Conservation (phyloP, 345 rosid species). For the Dovyalis caffra region DNA sequence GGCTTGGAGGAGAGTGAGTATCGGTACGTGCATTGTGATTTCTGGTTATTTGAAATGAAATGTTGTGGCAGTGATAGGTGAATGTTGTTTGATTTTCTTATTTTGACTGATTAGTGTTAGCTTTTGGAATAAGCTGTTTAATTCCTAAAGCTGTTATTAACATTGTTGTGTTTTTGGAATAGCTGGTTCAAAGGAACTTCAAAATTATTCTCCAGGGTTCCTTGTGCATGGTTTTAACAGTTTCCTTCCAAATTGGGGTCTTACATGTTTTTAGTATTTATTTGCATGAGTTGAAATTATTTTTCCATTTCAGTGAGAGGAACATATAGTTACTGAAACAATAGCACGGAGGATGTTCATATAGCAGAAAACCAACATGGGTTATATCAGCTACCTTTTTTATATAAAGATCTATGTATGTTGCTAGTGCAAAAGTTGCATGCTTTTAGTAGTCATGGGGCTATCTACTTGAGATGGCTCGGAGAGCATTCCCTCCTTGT, state of each 20-base stretch:
- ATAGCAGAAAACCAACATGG: not conserved
- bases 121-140: no score
- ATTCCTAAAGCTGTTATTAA: no score
- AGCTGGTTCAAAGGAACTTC: no score
- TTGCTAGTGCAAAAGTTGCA: not conserved
- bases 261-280: no score
- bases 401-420: not conserved
- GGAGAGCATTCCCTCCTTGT: not conserved
- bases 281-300: no score
- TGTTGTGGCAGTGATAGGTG: not conserved
- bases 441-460: not conserved
- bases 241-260: no score
- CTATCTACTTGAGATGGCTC: not conserved
- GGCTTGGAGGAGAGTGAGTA: constrained; percentile 71
- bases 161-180: no score
- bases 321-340: not conserved
- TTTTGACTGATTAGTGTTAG: no score
- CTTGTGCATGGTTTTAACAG: no score
- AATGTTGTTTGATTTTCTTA: not conserved
- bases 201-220: no score
- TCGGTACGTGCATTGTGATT: constrained; percentile 42
- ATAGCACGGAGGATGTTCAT: not conserved
- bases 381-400: not conserved
- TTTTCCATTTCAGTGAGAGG: not conserved
- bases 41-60: not conserved